Percentiles rank a stretch among this genome's conserved stretches.
Conservation (phyloP, 2,329 filamentous ascomycete species). For the Hypoxylon sp. region DNA sequence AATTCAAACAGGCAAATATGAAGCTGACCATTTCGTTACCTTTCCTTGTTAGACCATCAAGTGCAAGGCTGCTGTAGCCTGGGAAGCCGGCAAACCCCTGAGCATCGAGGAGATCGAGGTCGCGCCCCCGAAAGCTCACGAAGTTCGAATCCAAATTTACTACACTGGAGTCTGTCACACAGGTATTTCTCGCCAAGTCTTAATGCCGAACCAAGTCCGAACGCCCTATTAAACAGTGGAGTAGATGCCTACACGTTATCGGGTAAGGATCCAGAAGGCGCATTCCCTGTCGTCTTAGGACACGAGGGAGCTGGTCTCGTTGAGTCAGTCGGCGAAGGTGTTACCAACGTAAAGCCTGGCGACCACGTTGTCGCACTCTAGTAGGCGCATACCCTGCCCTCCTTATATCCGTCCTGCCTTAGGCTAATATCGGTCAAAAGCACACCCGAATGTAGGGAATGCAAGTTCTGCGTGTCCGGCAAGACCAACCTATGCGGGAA, state of each 20-base stretch:
- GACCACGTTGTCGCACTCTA: conserved; percentile 93
- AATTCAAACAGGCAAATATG: not conserved
- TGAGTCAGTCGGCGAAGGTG: conserved; percentile 93
- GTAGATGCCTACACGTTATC: conserved; percentile 93
- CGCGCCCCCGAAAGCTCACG: conserved; percentile 86
- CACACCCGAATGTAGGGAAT: conserved; percentile 96
- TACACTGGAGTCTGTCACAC: conserved; percentile 99
- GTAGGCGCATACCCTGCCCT: conserved; percentile 63
- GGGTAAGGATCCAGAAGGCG: conserved; percentile 97
- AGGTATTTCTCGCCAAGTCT: conserved; percentile 66
- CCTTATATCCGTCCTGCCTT: conserved; percentile 15
- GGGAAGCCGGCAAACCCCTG: conserved; percentile 94
- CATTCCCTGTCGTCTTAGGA: conserved; percentile 89
- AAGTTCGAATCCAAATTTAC: conserved; percentile 96
- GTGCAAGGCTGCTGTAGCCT: conserved; percentile 97
- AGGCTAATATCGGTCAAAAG: conserved; percentile 61
- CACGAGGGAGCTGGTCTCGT: conserved; percentile 94
- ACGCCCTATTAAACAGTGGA: conserved; percentile 41
- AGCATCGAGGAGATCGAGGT: conserved; percentile 95
- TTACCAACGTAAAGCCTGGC: conserved; percentile 93
- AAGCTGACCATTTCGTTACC: conserved; percentile 28
- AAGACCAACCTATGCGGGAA: conserved; percentile 99
- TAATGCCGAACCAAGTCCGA: conserved; percentile 53
- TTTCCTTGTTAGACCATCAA: conserved; percentile 79
- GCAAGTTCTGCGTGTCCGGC: conserved; percentile 99